Evolutionary conservation across 768 basidiomycete species (phyloP), one percentile per base, ranked within the genome.

Genomic region (Cystofilobasidium ferigula): DNA sequence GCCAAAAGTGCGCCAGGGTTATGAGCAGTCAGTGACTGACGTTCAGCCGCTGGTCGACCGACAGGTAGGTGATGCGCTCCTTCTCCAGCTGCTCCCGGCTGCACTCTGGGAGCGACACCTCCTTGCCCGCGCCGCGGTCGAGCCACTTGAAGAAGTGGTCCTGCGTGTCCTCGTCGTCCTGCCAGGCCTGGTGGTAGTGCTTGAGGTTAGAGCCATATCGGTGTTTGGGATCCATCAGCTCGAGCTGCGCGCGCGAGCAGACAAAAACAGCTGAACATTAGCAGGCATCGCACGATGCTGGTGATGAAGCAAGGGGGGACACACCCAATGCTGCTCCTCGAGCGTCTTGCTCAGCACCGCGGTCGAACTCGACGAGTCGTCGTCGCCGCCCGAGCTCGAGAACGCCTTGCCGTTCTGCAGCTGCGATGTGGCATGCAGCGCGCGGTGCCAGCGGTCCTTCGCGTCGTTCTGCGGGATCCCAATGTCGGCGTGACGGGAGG

Each of bases 61-160:
- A 82, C 0, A 85, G 78, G 71, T 84, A 85, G 24, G 64, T 71
- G 40, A 77, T 71, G 32, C 80, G 82, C 78, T 86, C 84, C 71
- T 78, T 80, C 71, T 87, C 85, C 30, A 86, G 76, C 73, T 79
- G 76, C 64, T 83, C 81, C 26, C 85, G 75, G 8, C 84, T 78
- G 70, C 85, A 84, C 70, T 84, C 82, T n/a, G 79, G 77, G 16
- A 86, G 74, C 1, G 80, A 80, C 1, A 86, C 66, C 24, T 79
- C 71, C 70, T 82, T 83, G 0, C 85, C 86, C 1, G 71, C 80
- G 0, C 85, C 85, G 40, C 77, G 73, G 69, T 87, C 85, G 0
- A 87, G 79, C 86, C 71, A 72, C 84, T 71, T 53, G 75, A 86
- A 87, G 71, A 87, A 86, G 71, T 85, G 86, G 63, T 86, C 84